Base-by-base conservation (phyloP, 2,329 filamentous ascomycete genomes). In the Apiospora saccharicola region DNA sequence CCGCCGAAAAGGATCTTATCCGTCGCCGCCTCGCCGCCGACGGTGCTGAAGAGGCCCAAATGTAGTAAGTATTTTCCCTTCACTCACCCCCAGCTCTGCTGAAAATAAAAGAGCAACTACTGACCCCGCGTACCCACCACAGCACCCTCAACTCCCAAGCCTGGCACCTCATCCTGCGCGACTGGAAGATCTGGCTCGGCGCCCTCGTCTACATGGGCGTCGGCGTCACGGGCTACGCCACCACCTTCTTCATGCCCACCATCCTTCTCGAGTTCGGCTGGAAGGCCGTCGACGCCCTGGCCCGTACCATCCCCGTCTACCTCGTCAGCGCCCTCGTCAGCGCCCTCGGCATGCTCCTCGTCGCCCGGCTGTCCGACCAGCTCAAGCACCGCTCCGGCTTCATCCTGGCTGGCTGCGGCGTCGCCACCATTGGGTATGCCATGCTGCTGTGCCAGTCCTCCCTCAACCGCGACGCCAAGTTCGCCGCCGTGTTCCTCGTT, bases 101-200 rank as follows among this genome's bases (percentile, higher is more conserved):
- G 12, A 30, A 7, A 7, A 16, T 26, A 0, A 22, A 47, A 47
- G 46, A 47, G 5, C 19, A 7, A 49, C 70, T 2, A 16, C 30
- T 19, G 10, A n/a, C 4, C 41, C 26, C 3, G 8, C 4, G 8
- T 7, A 46, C 43, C 22, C 5, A n/a, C 19, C 24, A 26, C 26
- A 77, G 57, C 67, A 78, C 74, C 1, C 76, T 82, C 1, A 78
- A 81, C 70, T 72, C 73, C 34, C 76, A 78, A 19, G 76, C 80
- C 10, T 76, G 76, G 70, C 75, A 73, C 41, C 77, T 77, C n/a
- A 82, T 81, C 61, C 71, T 82, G 34, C 74, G 76, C 46, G 81
- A 84, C 77, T 83, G 81, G 78, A 85, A 84, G 76, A 80, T 83
- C 74, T 83, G 81, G 75, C 81, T 81, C 72, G 82, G 85, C 46